phyloP scores from a whole-genome alignment of 2,329 filamentous ascomycete species.

The Epichloe glyceriae region DNA sequence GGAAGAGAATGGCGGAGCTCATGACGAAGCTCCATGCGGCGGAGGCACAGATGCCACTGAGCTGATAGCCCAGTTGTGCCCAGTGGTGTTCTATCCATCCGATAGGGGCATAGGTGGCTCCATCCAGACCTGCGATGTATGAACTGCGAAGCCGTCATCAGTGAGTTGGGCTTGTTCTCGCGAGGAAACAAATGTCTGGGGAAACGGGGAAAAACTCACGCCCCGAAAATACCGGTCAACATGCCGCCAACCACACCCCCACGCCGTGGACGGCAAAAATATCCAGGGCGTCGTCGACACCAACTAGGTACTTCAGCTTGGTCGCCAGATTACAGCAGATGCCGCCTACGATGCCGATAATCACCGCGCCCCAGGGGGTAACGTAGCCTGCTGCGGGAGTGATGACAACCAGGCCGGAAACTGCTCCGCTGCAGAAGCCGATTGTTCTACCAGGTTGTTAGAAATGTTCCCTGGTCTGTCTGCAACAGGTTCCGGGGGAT shows the following conservation, averaged over 20 bases:
- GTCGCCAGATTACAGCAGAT: slow-evolving; percentile 73
- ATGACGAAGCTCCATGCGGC: slow-evolving; percentile 55
- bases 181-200: not conserved
- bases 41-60: slow-evolving; percentile 53
- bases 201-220: slow-evolving; percentile 31
- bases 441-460: slow-evolving; percentile 50
- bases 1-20: slow-evolving; percentile 55
- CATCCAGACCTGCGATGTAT: slow-evolving; percentile 63
- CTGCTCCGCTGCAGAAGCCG: slow-evolving; percentile 81
- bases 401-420: slow-evolving; percentile 78
- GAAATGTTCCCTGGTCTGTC: not conserved
- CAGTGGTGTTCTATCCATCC: slow-evolving; percentile 63
- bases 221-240: slow-evolving; percentile 64
- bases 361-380: slow-evolving; percentile 47
- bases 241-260: slow-evolving; percentile 73
- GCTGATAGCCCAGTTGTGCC: slow-evolving; percentile 57
- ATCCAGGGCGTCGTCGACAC: slow-evolving; percentile 78
- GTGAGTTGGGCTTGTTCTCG: slow-evolving; percentile 7
- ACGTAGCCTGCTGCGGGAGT: slow-evolving; percentile 76
- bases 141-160: slow-evolving; percentile 26
- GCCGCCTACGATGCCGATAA: slow-evolving; percentile 46
- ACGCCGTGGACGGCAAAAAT: slow-evolving; percentile 83
- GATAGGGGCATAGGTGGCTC: slow-evolving; percentile 42
- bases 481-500: not conserved
- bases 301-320: slow-evolving; percentile 63